phyloP scores from a whole-genome alignment of 2,329 filamentous ascomycete genomes.

The Dactylonectria estremocensis region DNA sequence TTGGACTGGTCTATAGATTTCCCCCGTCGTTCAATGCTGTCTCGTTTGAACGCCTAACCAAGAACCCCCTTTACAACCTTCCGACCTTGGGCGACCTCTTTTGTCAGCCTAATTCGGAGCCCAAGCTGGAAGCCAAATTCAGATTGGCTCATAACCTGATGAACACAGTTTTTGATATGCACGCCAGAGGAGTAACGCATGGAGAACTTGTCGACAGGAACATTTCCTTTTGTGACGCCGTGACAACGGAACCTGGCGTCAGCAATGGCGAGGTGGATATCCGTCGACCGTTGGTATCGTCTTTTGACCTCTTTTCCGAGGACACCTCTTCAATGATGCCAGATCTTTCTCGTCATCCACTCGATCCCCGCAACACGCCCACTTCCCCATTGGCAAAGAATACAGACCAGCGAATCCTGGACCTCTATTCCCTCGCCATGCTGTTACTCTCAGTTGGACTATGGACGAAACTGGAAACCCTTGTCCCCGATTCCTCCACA shows the following conservation, averaged over 20 bases:
- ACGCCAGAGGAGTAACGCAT: constrained; percentile 78
- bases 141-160: constrained; percentile 80
- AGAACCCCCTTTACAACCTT: constrained; percentile 65
- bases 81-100: constrained; percentile 71
- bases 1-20: constrained; percentile 83
- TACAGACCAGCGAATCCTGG: constrained; percentile 72
- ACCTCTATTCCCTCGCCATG: constrained; percentile 82
- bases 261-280: constrained; percentile 71
- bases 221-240: constrained; percentile 74
- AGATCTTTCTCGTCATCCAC: constrained; percentile 71
- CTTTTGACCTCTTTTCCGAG: constrained; percentile 78
- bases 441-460: constrained; percentile 82
- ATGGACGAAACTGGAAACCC: constrained; percentile 77
- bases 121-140: constrained; percentile 82
- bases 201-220: constrained; percentile 79
- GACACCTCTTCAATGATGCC: constrained; percentile 35
- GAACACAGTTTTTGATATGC: constrained; percentile 81
- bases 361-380: constrained; percentile 69
- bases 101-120: constrained; percentile 68
- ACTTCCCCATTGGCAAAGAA: constrained; percentile 64
- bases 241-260: constrained; percentile 58
- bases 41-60: constrained; percentile 66
- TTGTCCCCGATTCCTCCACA: constrained; percentile 61
- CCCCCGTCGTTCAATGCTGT: constrained; percentile 75
- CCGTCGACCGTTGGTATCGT: constrained; percentile 78